These are phyloP conservation scores for Rubus parviflorus DNA, from an alignment of 306 rosid species.

Conservation along the genomic window DNA sequence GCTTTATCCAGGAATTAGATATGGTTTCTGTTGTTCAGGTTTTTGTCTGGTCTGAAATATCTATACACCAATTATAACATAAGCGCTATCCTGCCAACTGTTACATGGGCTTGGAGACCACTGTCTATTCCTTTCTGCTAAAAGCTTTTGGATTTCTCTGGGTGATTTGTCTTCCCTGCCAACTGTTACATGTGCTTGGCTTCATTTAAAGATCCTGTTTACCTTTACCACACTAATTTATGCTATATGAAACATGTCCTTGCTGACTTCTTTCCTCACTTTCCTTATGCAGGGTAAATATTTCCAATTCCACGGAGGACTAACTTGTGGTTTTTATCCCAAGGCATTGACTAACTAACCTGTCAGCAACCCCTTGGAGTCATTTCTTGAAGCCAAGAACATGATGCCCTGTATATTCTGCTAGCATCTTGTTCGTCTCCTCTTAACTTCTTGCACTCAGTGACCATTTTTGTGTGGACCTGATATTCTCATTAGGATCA, in stretches of 20 bases:
- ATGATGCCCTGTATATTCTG: not conserved
- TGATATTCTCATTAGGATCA: conserved; percentile 7
- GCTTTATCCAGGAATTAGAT: not conserved
- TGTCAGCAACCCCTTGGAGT: conserved; percentile 2
- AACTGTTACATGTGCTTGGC: conserved; percentile 14
- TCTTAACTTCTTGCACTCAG: not conserved
- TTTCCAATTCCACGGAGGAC: not conserved
- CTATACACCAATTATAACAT: not conserved
- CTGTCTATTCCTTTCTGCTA: not conserved
- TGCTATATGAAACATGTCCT: conserved; percentile 24
- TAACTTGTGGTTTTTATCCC: conserved; percentile 17
- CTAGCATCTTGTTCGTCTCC: conserved; percentile 14
- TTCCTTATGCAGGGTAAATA: conserved; percentile 41
- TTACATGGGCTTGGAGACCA: too few species aligned
- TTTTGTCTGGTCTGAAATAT: not conserved
- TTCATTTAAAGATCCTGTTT: not conserved
- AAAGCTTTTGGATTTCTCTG: conserved; percentile 1
- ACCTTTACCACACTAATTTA: conserved; percentile 8
- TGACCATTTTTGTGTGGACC: conserved; percentile 6
- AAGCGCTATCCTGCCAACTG: not conserved
- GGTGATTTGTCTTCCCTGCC: not conserved
- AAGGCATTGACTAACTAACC: conserved; percentile 3
- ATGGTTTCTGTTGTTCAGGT: too few species aligned
- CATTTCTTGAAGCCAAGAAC: conserved; percentile 18
- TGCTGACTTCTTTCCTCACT: conserved; percentile 25